phyloP scores from a whole-genome alignment of 306 rosid species.

The Lithocarpus polystachyus region DNA sequence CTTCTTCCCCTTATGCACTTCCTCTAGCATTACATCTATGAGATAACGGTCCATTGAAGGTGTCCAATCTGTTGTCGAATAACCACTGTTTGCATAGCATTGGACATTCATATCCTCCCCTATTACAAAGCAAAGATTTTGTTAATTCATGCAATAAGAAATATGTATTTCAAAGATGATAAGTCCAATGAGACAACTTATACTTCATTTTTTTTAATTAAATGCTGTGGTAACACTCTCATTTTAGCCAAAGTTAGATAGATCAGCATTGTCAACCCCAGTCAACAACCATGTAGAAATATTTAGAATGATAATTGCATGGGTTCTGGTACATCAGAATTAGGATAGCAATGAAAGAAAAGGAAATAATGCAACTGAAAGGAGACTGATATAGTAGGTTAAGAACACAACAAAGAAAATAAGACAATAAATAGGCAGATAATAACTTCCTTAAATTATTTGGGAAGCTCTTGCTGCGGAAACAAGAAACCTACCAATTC shows the following conservation, averaged over 20 bases:
- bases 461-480: no score
- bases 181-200: no score
- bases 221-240: not conserved
- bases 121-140: conserved; percentile 18
- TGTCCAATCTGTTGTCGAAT: conserved; percentile 41
- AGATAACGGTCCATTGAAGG: conserved; percentile 51
- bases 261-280: not conserved
- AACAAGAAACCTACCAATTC: no score
- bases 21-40: conserved; percentile 46
- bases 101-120: conserved; percentile 36
- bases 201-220: not conserved
- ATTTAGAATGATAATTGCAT: not conserved
- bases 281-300: not conserved
- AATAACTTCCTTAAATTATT: no score
- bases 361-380: not conserved
- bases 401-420: no score
- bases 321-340: not conserved
- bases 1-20: conserved; percentile 33
- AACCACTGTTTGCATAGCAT: conserved; percentile 19
- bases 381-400: no score
- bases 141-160: no score
- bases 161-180: no score
- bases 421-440: no score
- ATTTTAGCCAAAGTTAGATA: not conserved
- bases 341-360: not conserved